These are phyloP conservation scores for Aegilops speltoides DNA, from an alignment of 176 grass and related monocot genomes.

Conservation along the genomic window DNA sequence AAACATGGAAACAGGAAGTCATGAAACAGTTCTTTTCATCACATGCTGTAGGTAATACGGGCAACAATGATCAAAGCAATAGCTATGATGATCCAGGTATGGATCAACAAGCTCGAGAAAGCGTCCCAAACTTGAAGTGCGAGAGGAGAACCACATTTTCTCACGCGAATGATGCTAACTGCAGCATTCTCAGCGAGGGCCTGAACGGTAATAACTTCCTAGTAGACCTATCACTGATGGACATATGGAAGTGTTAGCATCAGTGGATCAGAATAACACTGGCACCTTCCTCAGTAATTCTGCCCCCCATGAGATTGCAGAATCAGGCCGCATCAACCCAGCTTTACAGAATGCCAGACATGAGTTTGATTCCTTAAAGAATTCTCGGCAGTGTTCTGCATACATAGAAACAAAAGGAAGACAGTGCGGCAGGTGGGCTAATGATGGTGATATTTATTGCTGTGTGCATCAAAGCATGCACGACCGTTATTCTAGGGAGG, in stretches of 20 bases:
- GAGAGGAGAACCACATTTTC: slow-evolving; percentile 58
- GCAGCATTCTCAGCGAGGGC: background rate
- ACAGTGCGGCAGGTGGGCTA: slow-evolving; percentile 97
- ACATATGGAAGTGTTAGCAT: slow-evolving; percentile 8
- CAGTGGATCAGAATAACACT: slow-evolving; percentile 32
- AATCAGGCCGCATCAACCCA: slow-evolving; percentile 32
- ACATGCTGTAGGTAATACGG: slow-evolving; percentile 47
- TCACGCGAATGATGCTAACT: slow-evolving; percentile 24
- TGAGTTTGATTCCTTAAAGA: slow-evolving; percentile 51
- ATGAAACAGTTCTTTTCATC: slow-evolving; percentile 77
- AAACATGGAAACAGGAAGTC: slow-evolving; percentile 89
- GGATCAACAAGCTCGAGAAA: slow-evolving; percentile 68
- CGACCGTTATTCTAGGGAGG: slow-evolving; percentile 53
- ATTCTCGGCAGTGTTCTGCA: slow-evolving; percentile 83
- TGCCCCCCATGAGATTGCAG: slow-evolving; percentile 31
- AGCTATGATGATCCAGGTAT: slow-evolving; percentile 38
- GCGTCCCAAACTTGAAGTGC: slow-evolving; percentile 75
- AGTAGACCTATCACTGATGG: background rate
- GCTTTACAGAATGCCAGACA: slow-evolving; percentile 33
- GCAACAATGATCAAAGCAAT: slow-evolving; percentile 39
- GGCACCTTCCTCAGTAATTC: slow-evolving; percentile 18
- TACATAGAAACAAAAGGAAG: slow-evolving; percentile 88
- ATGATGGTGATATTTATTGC: slow-evolving; percentile 89
- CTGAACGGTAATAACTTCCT: slow-evolving; percentile 12
- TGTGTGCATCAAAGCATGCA: slow-evolving; percentile 91